Evolutionary conservation across 257 asterid species (phyloP).

Genomic region (Fraxinus cuspidata): DNA sequence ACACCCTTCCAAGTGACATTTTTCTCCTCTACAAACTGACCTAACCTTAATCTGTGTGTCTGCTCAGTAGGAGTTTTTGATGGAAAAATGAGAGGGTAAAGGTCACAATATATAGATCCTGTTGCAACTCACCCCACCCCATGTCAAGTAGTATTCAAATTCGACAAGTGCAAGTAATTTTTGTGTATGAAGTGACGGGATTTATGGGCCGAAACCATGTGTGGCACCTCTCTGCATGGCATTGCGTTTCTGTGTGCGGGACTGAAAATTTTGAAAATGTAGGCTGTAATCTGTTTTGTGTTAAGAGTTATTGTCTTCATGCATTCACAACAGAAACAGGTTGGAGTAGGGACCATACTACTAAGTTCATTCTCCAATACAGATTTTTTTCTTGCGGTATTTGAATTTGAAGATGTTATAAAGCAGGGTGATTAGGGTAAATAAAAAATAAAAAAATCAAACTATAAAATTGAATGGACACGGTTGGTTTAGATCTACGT

Average conservation of each 20-base stretch:
- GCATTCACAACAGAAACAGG: constrained; percentile 11
- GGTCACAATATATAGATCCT: constrained; percentile 16
- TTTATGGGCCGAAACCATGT: constrained; percentile 8
- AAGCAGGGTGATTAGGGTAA: too few relatives aligned
- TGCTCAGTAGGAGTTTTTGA: not conserved
- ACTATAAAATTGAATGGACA: too few relatives aligned
- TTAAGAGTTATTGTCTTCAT: constrained; percentile 6
- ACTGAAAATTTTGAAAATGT: not conserved
- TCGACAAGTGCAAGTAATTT: constrained; percentile 21
- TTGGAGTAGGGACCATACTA: constrained; percentile 9
- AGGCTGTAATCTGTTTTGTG: not conserved
- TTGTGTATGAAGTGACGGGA: constrained; percentile 11
- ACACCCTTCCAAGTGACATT: constrained; percentile 18
- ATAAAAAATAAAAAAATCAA: too few relatives aligned
- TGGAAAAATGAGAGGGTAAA: constrained; percentile 2
- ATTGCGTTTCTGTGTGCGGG: not conserved
- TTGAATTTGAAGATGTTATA: too few relatives aligned
- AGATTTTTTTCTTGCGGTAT: too few relatives aligned
- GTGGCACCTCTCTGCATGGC: constrained; percentile 19
- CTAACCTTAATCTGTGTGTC: not conserved
- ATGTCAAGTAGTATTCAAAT: not conserved
- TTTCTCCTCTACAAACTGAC: constrained; percentile 9
- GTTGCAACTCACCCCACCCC: not conserved
- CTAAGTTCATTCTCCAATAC: constrained; percentile 15
- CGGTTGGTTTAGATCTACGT: too few relatives aligned